These are phyloP conservation scores for Candida qinlingensis DNA, from an alignment of 805 yeast species.

Conservation along the genomic window DNA sequence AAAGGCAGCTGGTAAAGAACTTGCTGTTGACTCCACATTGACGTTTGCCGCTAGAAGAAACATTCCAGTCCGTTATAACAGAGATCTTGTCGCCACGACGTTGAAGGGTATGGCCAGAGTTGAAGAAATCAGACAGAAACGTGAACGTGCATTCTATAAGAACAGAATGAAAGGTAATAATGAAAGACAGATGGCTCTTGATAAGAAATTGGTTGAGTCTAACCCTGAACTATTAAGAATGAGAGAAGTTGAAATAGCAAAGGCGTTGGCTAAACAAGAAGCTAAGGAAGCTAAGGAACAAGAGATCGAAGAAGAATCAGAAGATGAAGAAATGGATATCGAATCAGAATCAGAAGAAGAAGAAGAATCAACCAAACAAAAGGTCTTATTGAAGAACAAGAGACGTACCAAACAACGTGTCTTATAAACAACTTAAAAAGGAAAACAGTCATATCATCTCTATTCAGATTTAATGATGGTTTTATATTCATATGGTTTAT, in stretches of 20 bases:
- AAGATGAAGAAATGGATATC: conserved; percentile 51
- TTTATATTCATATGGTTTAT: no score
- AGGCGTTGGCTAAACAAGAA: conserved; percentile 65
- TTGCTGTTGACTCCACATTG: conserved; percentile 94
- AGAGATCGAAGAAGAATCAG: conserved; percentile 41
- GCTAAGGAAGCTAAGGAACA: conserved; percentile 46
- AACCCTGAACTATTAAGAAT: conserved; percentile 86
- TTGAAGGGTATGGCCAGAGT: conserved; percentile 93
- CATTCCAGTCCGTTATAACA: conserved; percentile 95
- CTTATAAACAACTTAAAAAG: conserved; percentile 1
- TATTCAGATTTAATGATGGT: no score
- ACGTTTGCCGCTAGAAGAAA: conserved; percentile 97
- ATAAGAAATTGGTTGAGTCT: conserved; percentile 80
- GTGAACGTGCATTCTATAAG: conserved; percentile 98
- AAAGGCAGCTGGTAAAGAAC: conserved; percentile 97
- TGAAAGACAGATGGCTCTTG: conserved; percentile 78
- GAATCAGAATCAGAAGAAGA: conserved; percentile 55
- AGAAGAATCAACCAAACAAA: conserved; percentile 42
- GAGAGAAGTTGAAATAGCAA: conserved; percentile 89
- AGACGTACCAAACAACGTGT: conserved; percentile 24
- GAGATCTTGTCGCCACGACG: conserved; percentile 92
- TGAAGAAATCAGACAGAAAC: conserved; percentile 90
- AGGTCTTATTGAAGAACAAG: conserved; percentile 28
- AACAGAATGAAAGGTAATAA: conserved; percentile 98
- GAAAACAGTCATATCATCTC: no score